A percentile compares a stretch with the other conserved stretches of the same genome.
phyloP scores from a whole-genome alignment of 352 stramenopile species.

The Phytophthora pinifolia region DNA sequence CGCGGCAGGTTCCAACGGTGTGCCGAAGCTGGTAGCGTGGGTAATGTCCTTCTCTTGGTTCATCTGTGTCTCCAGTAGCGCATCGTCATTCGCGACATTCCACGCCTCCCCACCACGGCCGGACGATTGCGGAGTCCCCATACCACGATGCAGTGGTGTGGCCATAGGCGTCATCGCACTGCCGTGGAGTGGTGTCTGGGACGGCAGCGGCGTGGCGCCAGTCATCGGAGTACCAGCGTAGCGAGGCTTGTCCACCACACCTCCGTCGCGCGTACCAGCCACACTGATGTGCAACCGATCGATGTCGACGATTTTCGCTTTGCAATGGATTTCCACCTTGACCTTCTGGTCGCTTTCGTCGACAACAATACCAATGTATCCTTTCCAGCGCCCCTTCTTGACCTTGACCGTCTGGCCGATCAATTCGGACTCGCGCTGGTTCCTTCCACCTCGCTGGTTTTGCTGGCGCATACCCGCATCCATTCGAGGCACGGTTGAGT shows the following conservation, averaged over 20 bases:
- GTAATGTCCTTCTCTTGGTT: constrained; percentile 91
- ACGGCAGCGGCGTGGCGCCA: constrained; percentile 75
- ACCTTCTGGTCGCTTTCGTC: constrained; percentile 89
- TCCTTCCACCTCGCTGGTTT: constrained; percentile 51
- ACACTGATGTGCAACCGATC: constrained; percentile 77
- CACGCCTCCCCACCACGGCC: constrained; percentile 67
- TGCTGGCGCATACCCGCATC: constrained; percentile 47
- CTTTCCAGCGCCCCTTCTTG: constrained; percentile 91
- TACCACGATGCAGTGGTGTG: constrained; percentile 80
- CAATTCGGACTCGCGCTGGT: constrained; percentile 74
- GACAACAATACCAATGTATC: constrained; percentile 91
- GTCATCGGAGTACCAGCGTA: constrained; percentile 79
- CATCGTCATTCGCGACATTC: constrained; percentile 88
- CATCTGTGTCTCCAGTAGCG: constrained; percentile 82
- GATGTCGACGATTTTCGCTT: constrained; percentile 87
- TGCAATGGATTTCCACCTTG: constrained; percentile 92
- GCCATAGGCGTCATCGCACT: constrained; percentile 88
- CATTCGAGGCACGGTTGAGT: constrained; percentile 72
- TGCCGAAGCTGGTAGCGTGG: constrained; percentile 85
- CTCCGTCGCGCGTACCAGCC: constrained; percentile 76
- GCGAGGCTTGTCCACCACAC: constrained; percentile 70
- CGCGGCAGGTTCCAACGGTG: constrained; percentile 73
- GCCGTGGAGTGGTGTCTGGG: constrained; percentile 80
- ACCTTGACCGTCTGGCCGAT: constrained; percentile 91
- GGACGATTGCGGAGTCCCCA: constrained; percentile 73